Base-by-base conservation (phyloP, 2,329 filamentous ascomycete genomes). In the Rhynchosporium graminicola region DNA sequence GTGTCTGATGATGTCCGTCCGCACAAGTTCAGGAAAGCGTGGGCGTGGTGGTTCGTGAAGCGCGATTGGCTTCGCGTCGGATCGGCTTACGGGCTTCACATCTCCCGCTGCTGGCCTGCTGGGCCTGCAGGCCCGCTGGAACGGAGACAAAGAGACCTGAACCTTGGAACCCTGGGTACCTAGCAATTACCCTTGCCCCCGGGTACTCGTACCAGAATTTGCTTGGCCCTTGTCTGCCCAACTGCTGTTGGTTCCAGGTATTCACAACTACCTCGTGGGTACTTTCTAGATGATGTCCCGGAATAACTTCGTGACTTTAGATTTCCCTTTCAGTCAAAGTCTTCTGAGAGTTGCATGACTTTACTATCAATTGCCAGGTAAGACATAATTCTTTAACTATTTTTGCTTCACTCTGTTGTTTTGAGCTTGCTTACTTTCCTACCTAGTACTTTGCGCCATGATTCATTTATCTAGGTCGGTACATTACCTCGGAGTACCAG, bases 71-170 rank as follows among this genome's bases (percentile, higher is more conserved):
- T 20, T 20, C 20, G 20, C 20, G 20, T 20, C 20, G 20, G 20
- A 20, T 20, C 20, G 20, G 20, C 20, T 20, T 20, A 20, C 20
- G 20, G 20, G 20, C 20, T 20, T 20, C 48, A 20, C 38, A 52
- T 59, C 47, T 59, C 57, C 57, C 57, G 57, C 28, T 20, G 20
- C 26, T 33, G 31, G 45, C 20, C 36, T 43, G 57, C 46, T 51
- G 56, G 31, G 10, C n/a, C 56, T 46, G 43, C 28, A 51, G 29
- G 9, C 29, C 15, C 33, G 43, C n/a, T 40, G 55, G 4, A 59
- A 47, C 47, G 47, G 57, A 59, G 57, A 45, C 36, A 15, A 38
- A 52, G n/a, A 20, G 20, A 20, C 20, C 20, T 20, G 20, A 20
- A 20, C 20, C 20, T 20, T 20, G 20, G 20, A 20, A 20, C 20